Conservation (phyloP, 805 yeast genomes). For the Monosporozyma solicola region DNA sequence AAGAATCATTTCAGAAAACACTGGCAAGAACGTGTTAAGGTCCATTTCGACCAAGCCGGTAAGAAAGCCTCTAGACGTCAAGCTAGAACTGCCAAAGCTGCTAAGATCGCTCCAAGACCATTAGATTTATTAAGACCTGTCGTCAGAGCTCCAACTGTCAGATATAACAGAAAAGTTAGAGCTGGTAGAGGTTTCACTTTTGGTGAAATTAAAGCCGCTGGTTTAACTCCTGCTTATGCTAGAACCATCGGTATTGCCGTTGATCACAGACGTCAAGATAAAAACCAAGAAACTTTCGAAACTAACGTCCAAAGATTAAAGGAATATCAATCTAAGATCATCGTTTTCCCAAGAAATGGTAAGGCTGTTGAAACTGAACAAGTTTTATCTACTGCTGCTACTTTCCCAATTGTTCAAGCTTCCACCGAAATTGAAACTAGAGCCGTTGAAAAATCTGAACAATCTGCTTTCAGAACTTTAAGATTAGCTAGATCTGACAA, state of each 20-base stretch:
- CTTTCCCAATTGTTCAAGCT: constrained; percentile 89
- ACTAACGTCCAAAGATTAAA: constrained; percentile 91
- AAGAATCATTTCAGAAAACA: constrained; percentile 99
- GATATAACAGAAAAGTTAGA: constrained; percentile 98
- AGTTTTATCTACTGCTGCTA: constrained; percentile 60
- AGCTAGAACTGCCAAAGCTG: constrained; percentile 90
- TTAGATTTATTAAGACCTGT: constrained; percentile 93
- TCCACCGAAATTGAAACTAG: constrained; percentile 68
- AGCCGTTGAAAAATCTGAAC: constrained; percentile 72
- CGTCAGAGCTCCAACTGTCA: constrained; percentile 97
- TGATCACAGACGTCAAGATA: constrained; percentile 99
- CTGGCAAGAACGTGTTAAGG: constrained; percentile 99
- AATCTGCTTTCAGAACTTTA: constrained; percentile 87
- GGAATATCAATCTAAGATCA: constrained; percentile 93
- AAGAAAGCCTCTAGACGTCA: constrained; percentile 95
- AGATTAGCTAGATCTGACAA: constrained; percentile 92
- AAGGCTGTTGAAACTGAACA: constrained; percentile 65
- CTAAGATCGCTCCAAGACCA: constrained; percentile 95
- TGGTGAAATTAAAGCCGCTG: constrained; percentile 97
- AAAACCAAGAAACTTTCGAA: constrained; percentile 90
- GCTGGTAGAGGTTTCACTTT: constrained; percentile 99
- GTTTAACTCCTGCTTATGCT: constrained; percentile 88
- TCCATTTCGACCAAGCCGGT: constrained; percentile 99
- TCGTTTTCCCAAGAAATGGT: constrained; percentile 90
- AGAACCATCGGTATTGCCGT: constrained; percentile 98